Conservation (phyloP, 306 rosid genomes). For the Leucaena leucocephala region DNA sequence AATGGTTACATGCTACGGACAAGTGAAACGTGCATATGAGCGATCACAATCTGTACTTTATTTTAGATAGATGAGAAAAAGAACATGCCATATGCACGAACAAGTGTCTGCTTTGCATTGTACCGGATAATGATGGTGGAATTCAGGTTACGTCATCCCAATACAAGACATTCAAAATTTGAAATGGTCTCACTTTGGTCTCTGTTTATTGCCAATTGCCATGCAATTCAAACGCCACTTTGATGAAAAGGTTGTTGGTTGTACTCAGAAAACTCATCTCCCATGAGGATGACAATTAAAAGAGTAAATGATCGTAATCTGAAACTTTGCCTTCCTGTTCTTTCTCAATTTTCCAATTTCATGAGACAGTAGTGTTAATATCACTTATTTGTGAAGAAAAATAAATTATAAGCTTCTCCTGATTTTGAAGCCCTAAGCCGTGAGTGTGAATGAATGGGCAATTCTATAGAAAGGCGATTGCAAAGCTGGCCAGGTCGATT, state of each 20-base stretch:
- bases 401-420: background rate
- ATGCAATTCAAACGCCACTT: background rate
- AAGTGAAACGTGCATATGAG: conserved; percentile 26
- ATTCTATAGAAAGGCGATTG: conserved; percentile 61
- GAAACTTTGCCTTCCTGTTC: background rate
- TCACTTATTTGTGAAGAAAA: background rate
- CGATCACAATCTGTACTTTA: conserved; percentile 36
- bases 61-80: background rate
- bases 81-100: conserved; percentile 22
- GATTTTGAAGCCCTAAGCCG: background rate
- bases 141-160: background rate
- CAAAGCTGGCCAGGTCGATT: conserved; percentile 65
- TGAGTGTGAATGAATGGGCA: conserved; percentile 54
- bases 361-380: background rate
- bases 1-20: conserved; percentile 13
- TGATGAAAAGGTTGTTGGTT: background rate
- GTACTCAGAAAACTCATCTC: background rate
- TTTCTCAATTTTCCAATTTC: background rate
- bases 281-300: background rate
- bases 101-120: conserved; percentile 7
- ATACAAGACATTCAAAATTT: background rate
- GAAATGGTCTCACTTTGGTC: background rate
- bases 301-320: background rate
- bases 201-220: background rate
- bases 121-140: background rate